Base-by-base conservation (phyloP, 345 rosid species). In the Eutrema japonicum region DNA sequence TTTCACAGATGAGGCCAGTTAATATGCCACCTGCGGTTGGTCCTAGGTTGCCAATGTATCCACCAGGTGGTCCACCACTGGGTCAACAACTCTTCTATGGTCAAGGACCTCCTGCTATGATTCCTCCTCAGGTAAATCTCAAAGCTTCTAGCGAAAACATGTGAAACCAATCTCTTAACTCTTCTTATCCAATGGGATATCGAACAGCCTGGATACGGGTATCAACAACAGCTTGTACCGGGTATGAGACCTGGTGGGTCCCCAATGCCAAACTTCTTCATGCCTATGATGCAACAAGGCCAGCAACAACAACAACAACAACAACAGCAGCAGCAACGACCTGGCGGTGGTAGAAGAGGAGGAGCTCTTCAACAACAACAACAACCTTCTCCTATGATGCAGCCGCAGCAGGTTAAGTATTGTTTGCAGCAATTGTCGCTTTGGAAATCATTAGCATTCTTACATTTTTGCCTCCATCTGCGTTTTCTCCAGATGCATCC, bases 251-350 rank as follows among this genome's bases (percentile, higher is more conserved):
- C 93, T 49, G 92, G 90, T 61, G 92, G 82, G 8, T 83, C 77
- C 52, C 97, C 92, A 26, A 84, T 89, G 87, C 88, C 89, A 18
- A 92, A 89, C 79, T 92, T 85, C 85, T 88, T 84, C 79, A 82
- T 91, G 84, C 98, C 97, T 5, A 91, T 93, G 96, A 96, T 86
- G 77, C 98, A 85, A 80, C 96, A 89, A 92, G 98, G 87, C 71
- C 98, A 86, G 73, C 80, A 76, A 12, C 92, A 93, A 9, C 98
- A 88, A 68, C 96, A 90, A 5, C 94, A 89, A 32, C 87, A 90
- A 5, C 94, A 89, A 32, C 87, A 91, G 14, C 96, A 88, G 45
- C 89, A 90, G 27, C 94, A 89, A 63, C 78, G 81, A 59, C 77
- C 72, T 64, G 72, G 80, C 38, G 80, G 79, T 16, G 68, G 74